Conservation (phyloP, 2,329 filamentous ascomycete genomes). For the Alternaria hordeiaustralica region DNA sequence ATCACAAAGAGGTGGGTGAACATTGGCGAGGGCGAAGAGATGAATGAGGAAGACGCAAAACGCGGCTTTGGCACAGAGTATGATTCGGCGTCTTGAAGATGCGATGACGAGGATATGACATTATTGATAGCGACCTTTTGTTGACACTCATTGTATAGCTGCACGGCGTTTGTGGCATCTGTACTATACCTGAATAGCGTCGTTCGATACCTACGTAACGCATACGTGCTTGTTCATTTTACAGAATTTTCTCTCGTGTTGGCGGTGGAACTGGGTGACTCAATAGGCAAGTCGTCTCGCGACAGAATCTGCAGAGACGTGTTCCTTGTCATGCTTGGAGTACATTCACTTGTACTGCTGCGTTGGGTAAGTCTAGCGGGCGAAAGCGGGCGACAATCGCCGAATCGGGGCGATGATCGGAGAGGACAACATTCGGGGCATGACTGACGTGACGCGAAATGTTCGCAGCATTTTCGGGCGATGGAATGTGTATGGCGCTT, state of each 20-base stretch:
- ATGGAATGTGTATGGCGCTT: neutral
- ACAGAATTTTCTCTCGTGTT: neutral
- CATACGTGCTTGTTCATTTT: constrained; percentile 2
- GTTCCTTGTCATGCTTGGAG: neutral
- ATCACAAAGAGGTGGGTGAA: constrained; percentile 49
- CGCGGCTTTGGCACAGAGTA: constrained; percentile 37
- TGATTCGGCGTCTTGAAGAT: constrained; percentile 29
- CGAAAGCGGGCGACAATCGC: constrained; percentile 5
- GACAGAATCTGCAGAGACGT: constrained; percentile 3
- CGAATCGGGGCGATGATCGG: constrained; percentile 7
- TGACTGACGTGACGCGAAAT: neutral
- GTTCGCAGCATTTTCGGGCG: neutral
- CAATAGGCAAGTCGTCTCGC: neutral
- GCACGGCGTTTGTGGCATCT: constrained; percentile 11
- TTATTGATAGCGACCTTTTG: constrained; percentile 4
- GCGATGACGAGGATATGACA: constrained; percentile 9
- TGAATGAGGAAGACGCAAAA: constrained; percentile 42
- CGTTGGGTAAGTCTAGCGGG: constrained; percentile 21
- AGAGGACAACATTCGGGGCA: constrained; percentile 2
- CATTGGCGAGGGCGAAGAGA: constrained; percentile 50
- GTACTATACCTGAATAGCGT: constrained; percentile 14
- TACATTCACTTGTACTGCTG: constrained; percentile 8
- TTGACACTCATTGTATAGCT: constrained; percentile 12
- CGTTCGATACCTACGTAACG: constrained; percentile 20
- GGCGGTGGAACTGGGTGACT: neutral